Evolutionary conservation across 2,329 filamentous ascomycete genomes (phyloP).

Genomic region (Sclerotinia spermophila): DNA sequence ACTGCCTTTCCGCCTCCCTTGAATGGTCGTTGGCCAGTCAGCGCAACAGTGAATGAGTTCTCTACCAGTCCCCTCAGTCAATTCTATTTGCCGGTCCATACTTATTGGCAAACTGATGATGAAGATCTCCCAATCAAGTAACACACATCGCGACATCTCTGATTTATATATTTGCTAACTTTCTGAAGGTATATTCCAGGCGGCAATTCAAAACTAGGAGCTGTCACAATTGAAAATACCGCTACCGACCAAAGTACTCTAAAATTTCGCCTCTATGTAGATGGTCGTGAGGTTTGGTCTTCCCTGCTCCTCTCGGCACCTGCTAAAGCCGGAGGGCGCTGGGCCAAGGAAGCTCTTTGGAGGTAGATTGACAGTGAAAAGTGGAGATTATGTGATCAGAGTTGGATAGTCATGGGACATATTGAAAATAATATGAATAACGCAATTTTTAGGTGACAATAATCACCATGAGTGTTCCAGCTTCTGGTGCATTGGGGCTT

Average conservation of each 20-base stretch:
- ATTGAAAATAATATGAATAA: background rate
- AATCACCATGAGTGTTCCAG: background rate
- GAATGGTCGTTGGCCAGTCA: constrained; percentile 59
- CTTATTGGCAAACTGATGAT: constrained; percentile 76
- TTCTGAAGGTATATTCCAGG: constrained; percentile 66
- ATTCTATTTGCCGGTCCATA: constrained; percentile 83
- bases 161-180: constrained; percentile 27
- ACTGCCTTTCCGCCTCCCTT: constrained; percentile 68
- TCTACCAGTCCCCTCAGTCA: constrained; percentile 88
- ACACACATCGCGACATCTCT: constrained; percentile 37
- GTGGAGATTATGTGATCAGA: background rate
- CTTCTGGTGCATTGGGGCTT: background rate
- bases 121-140: constrained; percentile 84
- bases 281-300: constrained; percentile 77
- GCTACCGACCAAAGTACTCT: constrained; percentile 67
- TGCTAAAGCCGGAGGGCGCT: constrained; percentile 25
- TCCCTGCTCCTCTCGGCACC: constrained; percentile 51
- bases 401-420: background rate
- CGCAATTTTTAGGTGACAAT: background rate
- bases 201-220: constrained; percentile 86
- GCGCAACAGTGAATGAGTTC: constrained; percentile 78
- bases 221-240: constrained; percentile 70
- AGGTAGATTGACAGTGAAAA: constrained; percentile 22
- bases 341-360: constrained; percentile 36
- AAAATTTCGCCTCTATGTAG: constrained; percentile 76